Conservation (phyloP, 2,329 filamentous ascomycete species). For the Pseudocercospora ulei region DNA sequence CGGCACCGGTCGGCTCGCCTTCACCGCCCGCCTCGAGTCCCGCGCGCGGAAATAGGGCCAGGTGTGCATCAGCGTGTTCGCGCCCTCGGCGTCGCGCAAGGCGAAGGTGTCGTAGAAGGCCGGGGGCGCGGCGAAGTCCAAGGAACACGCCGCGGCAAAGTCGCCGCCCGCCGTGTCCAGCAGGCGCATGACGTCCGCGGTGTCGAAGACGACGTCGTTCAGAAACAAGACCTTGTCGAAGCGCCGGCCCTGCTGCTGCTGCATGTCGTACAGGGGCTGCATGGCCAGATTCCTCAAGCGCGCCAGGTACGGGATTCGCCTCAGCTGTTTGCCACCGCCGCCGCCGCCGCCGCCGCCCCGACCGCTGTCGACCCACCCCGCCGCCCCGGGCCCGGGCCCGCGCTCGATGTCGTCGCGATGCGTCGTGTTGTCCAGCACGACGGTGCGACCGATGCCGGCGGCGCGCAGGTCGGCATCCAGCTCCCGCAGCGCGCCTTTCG, state of each 20-base stretch:
- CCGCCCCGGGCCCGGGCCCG: slow-evolving; percentile 36
- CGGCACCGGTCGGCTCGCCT: slow-evolving; percentile 46
- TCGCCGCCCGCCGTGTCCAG: slow-evolving; percentile 50
- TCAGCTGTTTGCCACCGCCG: slow-evolving; percentile 46
- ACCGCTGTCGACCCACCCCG: slow-evolving; percentile 57
- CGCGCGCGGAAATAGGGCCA: slow-evolving; percentile 52
- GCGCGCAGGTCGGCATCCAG: slow-evolving; percentile 48
- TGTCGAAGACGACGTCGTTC: slow-evolving; percentile 54
- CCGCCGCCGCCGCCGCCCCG: too few relatives aligned
- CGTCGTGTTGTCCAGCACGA: slow-evolving; percentile 51
- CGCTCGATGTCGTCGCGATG: slow-evolving; percentile 49
- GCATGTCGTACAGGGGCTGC: slow-evolving; percentile 47
- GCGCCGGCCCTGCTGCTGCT: slow-evolving; percentile 40
- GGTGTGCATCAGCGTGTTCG: slow-evolving; percentile 45
- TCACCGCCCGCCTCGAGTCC: slow-evolving; percentile 47
- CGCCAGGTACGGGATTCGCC: slow-evolving; percentile 61
- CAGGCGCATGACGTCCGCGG: slow-evolving; percentile 48
- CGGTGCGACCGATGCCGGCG: slow-evolving; percentile 46
- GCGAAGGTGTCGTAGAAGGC: slow-evolving; percentile 56
- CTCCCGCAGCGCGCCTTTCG: slow-evolving; percentile 51
- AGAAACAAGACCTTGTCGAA: slow-evolving; percentile 55
- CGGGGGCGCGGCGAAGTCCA: slow-evolving; percentile 50
- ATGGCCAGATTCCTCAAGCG: slow-evolving; percentile 55
- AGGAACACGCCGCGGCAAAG: slow-evolving; percentile 54
- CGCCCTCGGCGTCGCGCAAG: slow-evolving; percentile 47